phyloP scores from a whole-genome alignment of 2,329 filamentous ascomycete species.

The Cladophialophora yegresii region DNA sequence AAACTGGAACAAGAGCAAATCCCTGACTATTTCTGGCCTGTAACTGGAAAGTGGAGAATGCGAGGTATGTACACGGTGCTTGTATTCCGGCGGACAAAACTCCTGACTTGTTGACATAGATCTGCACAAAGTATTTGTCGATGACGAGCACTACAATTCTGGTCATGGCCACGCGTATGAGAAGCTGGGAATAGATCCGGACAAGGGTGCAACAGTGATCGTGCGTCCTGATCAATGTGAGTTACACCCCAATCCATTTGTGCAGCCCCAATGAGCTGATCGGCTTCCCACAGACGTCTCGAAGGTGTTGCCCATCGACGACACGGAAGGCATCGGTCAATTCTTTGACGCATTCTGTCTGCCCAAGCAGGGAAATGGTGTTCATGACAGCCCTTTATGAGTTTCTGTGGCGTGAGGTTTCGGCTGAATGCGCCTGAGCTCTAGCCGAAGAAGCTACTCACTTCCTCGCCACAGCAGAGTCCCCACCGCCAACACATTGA shows the following conservation, averaged over 20 bases:
- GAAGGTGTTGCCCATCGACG: conserved; percentile 42
- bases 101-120: conserved; percentile 43
- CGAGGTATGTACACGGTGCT: conserved; percentile 47
- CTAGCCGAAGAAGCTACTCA: background rate
- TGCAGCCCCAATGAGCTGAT: background rate
- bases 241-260: conserved; percentile 32
- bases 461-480: conserved; percentile 17
- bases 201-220: conserved; percentile 53
- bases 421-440: background rate
- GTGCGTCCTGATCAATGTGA: conserved; percentile 65
- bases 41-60: conserved; percentile 58
- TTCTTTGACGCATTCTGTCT: conserved; percentile 43
- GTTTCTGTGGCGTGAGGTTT: background rate
- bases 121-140: conserved; percentile 60
- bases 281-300: conserved; percentile 42
- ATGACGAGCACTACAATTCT: conserved; percentile 58
- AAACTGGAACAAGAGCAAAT: conserved; percentile 57
- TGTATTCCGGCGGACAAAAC: background rate
- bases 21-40: conserved; percentile 59
- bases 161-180: conserved; percentile 62
- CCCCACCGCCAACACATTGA: conserved; percentile 65
- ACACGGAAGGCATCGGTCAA: conserved; percentile 40
- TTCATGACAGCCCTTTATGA: conserved; percentile 10
- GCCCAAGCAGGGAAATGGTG: conserved; percentile 9
- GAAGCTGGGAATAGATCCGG: conserved; percentile 55